phyloP scores from a whole-genome alignment of 1,139 yeast species.

The Geotrichum siamense region DNA sequence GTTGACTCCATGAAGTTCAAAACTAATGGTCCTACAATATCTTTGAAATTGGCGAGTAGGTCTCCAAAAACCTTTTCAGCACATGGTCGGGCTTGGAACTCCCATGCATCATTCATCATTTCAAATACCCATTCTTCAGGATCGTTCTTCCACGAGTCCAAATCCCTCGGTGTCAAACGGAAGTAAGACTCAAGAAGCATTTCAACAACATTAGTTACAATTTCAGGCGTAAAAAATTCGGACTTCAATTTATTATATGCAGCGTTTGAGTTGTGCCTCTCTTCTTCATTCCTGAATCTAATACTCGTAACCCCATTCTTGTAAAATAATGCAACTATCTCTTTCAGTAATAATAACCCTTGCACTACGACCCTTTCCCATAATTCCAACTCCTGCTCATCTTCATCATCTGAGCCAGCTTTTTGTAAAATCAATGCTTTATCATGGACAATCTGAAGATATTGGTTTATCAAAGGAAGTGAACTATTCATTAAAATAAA shows the following conservation, averaged over 20 bases:
- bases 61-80: slow-evolving; percentile 82
- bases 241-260: slow-evolving; percentile 49
- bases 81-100: slow-evolving; percentile 77
- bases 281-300: slow-evolving; percentile 51
- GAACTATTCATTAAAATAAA: slow-evolving; percentile 65
- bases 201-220: slow-evolving; percentile 54
- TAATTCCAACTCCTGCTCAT: slow-evolving; percentile 48
- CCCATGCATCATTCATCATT: slow-evolving; percentile 72
- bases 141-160: slow-evolving; percentile 73
- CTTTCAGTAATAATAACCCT: slow-evolving; percentile 59
- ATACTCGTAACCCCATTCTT: slow-evolving; percentile 63
- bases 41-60: slow-evolving; percentile 57
- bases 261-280: slow-evolving; percentile 48
- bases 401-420: slow-evolving; percentile 26
- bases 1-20: slow-evolving; percentile 55
- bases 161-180: slow-evolving; percentile 61
- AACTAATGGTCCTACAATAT: slow-evolving; percentile 53
- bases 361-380: slow-evolving; percentile 76
- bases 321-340: slow-evolving; percentile 52
- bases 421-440: slow-evolving; percentile 57
- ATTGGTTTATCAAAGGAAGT: slow-evolving; percentile 49
- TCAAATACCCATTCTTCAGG: slow-evolving; percentile 93
- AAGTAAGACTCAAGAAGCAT: slow-evolving; percentile 66
- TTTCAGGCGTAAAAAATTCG: slow-evolving; percentile 51
- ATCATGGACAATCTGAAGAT: slow-evolving; percentile 52